Conservation (phyloP, 306 rosid species). For the Psophocarpus tetragonolobus region DNA sequence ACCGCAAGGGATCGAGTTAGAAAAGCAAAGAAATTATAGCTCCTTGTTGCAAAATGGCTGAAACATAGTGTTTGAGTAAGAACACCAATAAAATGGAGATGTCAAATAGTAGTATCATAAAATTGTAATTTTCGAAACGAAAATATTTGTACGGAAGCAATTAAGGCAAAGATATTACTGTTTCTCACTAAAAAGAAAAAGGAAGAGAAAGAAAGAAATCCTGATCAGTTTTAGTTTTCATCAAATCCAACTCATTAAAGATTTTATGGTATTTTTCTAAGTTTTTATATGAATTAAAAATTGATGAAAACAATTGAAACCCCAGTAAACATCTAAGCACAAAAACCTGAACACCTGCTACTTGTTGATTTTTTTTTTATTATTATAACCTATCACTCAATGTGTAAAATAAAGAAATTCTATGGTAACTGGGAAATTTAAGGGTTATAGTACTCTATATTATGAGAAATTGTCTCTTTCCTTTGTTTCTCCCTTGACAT, state of each 20-base stretch:
- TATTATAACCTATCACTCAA: not conserved
- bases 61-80: not conserved
- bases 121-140: not conserved
- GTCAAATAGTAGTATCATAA: not conserved
- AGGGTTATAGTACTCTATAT: not conserved
- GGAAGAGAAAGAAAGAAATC: not conserved
- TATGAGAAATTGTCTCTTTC: not conserved
- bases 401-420: not conserved
- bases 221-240: not conserved
- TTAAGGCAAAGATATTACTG: not conserved
- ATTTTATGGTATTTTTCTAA: too few relatives aligned
- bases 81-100: not conserved
- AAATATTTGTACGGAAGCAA: not conserved
- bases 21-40: slow-evolving; percentile 33
- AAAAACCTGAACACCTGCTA: slow-evolving; percentile 9
- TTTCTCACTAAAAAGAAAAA: not conserved
- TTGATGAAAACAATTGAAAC: not conserved
- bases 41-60: slow-evolving; percentile 3
- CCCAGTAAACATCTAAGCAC: not conserved
- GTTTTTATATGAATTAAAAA: not conserved
- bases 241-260: not conserved
- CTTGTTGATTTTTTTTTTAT: not conserved
- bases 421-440: not conserved
- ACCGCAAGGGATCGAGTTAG: slow-evolving; percentile 13
- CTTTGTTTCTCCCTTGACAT: not conserved